Base-by-base conservation (phyloP, 345 rosid genomes). In the Eucalyptus pumila region DNA sequence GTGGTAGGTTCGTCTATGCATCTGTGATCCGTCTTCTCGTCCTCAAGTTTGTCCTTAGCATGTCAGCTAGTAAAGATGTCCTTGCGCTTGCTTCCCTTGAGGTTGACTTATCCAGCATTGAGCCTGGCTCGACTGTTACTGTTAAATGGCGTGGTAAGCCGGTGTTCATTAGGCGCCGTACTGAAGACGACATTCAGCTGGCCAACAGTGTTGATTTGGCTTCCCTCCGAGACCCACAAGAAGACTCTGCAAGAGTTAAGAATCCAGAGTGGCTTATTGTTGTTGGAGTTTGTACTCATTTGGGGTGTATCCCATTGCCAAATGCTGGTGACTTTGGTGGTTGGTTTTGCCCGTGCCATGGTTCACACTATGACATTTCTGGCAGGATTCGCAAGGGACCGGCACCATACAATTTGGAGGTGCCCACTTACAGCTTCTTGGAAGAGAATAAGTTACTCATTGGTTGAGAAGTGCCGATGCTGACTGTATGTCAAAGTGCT, bases 131-230 rank as follows among this genome's bases (percentile, higher is more conserved):
- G 16, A 95, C 95, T 88, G 93, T 95, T 54, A 94, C 94, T 2
- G 95, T 94, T 50, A 94, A 94, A 92, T 94, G 94, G 96, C 94
- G 95, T 54, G 96, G 96, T 49, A 95, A 95, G 91, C 96, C 95
- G 9, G 96, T 95, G 60, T 95, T 94, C 89, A 95, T 95, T 88
- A 90, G 95, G 89, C 91, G 94, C 65, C 91, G 96, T 76, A 95
- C 96, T n/a, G 94, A 93, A 56, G 96, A 94, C 5, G 96, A 95
- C 88, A 92, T 95, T 67, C 91, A 90, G 58, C 88, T 92, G 90
- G 96, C 96, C 26, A 94, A 95, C 92, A 93, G 93, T 86, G 94
- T 94, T 80, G 94, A 95, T 86, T 76, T 94, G 51, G 92, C 91
- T 21, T 92, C 95, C 34, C 95, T 94, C 76, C 95, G 95, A 21